Percentiles rank a stretch among this genome's conserved stretches.
Evolutionary conservation across 2,329 filamentous ascomycete species (phyloP).

Genomic region (Colletotrichum paranaense): DNA sequence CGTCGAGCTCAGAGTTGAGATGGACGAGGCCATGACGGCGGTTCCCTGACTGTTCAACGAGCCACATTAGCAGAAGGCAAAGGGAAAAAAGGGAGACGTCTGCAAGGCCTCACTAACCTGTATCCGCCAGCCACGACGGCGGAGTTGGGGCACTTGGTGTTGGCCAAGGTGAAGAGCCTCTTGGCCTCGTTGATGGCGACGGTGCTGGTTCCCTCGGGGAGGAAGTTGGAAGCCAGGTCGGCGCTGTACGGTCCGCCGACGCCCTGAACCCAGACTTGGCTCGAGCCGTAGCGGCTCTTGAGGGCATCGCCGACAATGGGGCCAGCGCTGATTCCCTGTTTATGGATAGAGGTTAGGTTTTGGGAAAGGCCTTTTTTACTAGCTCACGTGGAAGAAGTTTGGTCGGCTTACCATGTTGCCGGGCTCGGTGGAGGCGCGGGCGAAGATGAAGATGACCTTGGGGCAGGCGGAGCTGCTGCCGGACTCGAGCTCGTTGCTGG

Average conservation of each 20-base stretch:
- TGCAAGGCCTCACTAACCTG: slow-evolving; percentile 32
- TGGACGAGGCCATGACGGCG: slow-evolving; percentile 53
- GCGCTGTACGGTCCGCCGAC: slow-evolving; percentile 54
- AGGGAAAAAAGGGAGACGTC: not conserved
- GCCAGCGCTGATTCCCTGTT: slow-evolving; percentile 43
- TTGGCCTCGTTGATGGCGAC: slow-evolving; percentile 54
- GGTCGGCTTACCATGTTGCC: slow-evolving; percentile 50
- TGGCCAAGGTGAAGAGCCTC: slow-evolving; percentile 51
- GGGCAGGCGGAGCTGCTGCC: slow-evolving; percentile 47
- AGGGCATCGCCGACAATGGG: slow-evolving; percentile 44
- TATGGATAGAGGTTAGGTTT: not conserved
- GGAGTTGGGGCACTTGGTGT: slow-evolving; percentile 55
- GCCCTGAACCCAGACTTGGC: slow-evolving; percentile 54
- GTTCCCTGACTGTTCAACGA: slow-evolving; percentile 50
- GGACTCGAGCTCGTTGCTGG: slow-evolving; percentile 43
- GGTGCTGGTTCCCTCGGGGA: slow-evolving; percentile 49
- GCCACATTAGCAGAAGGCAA: not conserved
- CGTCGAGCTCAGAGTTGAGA: slow-evolving; percentile 46
- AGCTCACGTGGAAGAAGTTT: not conserved
- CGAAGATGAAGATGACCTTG: slow-evolving; percentile 51
- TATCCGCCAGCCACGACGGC: slow-evolving; percentile 55
- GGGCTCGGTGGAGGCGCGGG: slow-evolving; percentile 50
- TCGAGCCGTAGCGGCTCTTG: slow-evolving; percentile 40
- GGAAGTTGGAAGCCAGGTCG: slow-evolving; percentile 47
- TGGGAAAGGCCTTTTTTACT: not conserved